Conservation (phyloP, 805 yeast genomes). For the Pichia insulana region DNA sequence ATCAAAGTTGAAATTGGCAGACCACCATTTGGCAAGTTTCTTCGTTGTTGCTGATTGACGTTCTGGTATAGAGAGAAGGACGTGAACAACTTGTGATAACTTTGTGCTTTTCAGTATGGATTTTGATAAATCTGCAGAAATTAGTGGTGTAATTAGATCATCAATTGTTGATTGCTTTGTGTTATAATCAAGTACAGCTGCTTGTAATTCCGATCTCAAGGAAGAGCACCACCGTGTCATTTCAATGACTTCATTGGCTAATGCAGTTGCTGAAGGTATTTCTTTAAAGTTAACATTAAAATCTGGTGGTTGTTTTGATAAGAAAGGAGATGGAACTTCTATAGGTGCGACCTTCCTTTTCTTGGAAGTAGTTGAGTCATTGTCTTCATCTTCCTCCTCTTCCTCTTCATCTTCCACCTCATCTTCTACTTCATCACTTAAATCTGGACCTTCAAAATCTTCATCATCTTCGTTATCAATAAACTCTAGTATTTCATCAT, state of each 20-base stretch:
- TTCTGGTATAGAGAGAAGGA: slow-evolving; percentile 32
- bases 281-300: slow-evolving; percentile 15
- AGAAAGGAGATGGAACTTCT: slow-evolving; percentile 16
- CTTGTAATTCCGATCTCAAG: slow-evolving; percentile 21
- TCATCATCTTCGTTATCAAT: not conserved
- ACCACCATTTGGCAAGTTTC: slow-evolving; percentile 17
- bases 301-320: slow-evolving; percentile 12
- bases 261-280: slow-evolving; percentile 16
- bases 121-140: slow-evolving; percentile 19
- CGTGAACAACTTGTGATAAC: slow-evolving; percentile 25
- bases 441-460: slow-evolving; percentile 13
- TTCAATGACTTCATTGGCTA: slow-evolving; percentile 18
- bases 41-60: slow-evolving; percentile 13
- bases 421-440: slow-evolving; percentile 6
- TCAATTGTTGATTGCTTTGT: slow-evolving; percentile 11
- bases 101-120: slow-evolving; percentile 26
- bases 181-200: slow-evolving; percentile 11
- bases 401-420: slow-evolving; percentile 8
- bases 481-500: not conserved
- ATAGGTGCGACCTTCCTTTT: not conserved
- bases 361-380: not conserved
- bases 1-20: slow-evolving; percentile 20
- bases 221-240: slow-evolving; percentile 17
- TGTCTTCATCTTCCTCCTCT: slow-evolving; percentile 8
- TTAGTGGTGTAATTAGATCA: slow-evolving; percentile 19